Percentiles rank a stretch among this genome's conserved stretches.
Conservation (phyloP, 441 rosid species). For the Hypseocharis bilobata region DNA sequence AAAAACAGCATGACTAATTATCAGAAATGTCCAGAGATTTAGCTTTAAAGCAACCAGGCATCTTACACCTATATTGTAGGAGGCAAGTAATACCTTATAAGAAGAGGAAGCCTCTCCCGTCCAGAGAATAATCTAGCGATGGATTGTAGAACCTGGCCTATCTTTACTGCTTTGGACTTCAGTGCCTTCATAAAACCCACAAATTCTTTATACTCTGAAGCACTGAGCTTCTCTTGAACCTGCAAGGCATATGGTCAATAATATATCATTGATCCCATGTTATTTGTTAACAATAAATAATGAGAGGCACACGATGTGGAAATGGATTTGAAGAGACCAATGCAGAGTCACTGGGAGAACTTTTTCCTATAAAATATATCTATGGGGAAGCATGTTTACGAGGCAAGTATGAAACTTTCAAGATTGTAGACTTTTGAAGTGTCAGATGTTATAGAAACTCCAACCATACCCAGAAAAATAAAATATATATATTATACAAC, state of each 20-base stretch:
- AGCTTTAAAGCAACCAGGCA: background rate
- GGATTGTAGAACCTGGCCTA: slow-evolving; percentile 48
- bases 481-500: no score
- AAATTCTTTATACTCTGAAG: slow-evolving; percentile 71
- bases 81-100: slow-evolving; percentile 40
- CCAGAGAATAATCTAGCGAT: slow-evolving; percentile 61
- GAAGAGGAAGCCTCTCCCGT: slow-evolving; percentile 62
- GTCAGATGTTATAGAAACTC: no score
- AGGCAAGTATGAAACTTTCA: no score
- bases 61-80: background rate
- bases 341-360: background rate
- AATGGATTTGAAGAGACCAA: background rate
- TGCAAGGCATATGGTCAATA: slow-evolving; percentile 24
- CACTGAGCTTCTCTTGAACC: slow-evolving; percentile 71
- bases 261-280: background rate
- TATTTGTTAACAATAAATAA: background rate
- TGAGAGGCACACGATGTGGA: background rate
- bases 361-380: background rate
- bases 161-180: slow-evolving; percentile 63
- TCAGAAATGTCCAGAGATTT: background rate
- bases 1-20: background rate
- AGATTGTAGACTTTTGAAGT: no score
- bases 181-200: slow-evolving; percentile 74
- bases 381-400: background rate
- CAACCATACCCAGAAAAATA: background rate